These are phyloP conservation scores for Kodamaea kakaduensis DNA, from an alignment of 805 yeast genomes.

Conservation along the genomic window DNA sequence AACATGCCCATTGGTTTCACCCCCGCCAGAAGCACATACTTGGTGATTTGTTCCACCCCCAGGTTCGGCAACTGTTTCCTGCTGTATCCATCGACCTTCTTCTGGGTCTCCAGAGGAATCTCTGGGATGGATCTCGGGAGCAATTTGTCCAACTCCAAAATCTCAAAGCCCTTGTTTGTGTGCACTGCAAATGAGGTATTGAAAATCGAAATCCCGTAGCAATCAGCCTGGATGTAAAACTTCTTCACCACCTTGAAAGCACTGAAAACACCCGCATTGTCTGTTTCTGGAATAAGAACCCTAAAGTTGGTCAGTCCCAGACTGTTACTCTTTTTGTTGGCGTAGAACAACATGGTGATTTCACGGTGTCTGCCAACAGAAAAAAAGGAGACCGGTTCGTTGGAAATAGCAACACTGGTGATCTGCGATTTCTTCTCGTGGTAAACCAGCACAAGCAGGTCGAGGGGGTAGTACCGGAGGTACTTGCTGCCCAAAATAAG, in stretches of 20 bases:
- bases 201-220: conserved; percentile 58
- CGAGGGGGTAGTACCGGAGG: conserved; percentile 60
- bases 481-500: conserved; percentile 56
- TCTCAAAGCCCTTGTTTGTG: conserved; percentile 63
- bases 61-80: conserved; percentile 15
- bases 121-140: conserved; percentile 59
- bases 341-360: conserved; percentile 52
- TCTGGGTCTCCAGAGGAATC: conserved; percentile 23
- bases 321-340: conserved; percentile 47
- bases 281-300: conserved; percentile 55
- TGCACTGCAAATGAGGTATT: conserved; percentile 65
- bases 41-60: conserved; percentile 38
- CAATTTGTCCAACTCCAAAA: conserved; percentile 55
- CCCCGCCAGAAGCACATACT: conserved; percentile 33
- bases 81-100: conserved; percentile 30
- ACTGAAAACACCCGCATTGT: conserved; percentile 46
- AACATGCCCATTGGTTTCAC: conserved; percentile 61
- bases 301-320: conserved; percentile 48
- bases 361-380: conserved; percentile 66
- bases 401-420: conserved; percentile 47
- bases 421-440: conserved; percentile 37
- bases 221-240: conserved; percentile 52
- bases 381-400: conserved; percentile 53
- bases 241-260: conserved; percentile 37
- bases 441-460: conserved; percentile 58